A percentile compares a stretch with the other conserved stretches of the same genome.
These are phyloP conservation scores for Metschnikowia koreensis DNA, from an alignment of 805 yeast genomes.

Conservation along the genomic window DNA sequence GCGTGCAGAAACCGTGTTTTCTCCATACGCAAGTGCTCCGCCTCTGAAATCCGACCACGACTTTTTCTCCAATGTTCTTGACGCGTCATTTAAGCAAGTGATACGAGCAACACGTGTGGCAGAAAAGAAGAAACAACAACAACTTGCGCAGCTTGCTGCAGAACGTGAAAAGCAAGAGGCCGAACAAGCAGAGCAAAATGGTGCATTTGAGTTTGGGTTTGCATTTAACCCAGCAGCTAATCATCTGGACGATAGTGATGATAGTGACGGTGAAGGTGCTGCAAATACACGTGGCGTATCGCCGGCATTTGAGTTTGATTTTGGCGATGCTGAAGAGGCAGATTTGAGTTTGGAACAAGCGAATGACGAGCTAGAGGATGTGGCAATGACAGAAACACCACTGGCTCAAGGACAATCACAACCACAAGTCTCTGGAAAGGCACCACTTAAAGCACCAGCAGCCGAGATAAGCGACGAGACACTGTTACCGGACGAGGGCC, in stretches of 20 bases:
- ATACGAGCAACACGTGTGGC: slow-evolving; percentile 32
- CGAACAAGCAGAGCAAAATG: slow-evolving; percentile 30
- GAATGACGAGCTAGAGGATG: too few species aligned
- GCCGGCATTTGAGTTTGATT: slow-evolving; percentile 11
- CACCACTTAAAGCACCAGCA: slow-evolving; percentile 2
- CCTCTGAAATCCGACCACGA: slow-evolving; percentile 23
- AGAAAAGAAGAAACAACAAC: slow-evolving; percentile 16
- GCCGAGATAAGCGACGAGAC: background rate
- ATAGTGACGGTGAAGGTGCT: slow-evolving; percentile 2
- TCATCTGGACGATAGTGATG: slow-evolving; percentile 20
- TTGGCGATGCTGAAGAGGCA: slow-evolving; percentile 4
- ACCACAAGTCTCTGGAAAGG: slow-evolving; percentile 7
- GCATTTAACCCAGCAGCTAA: slow-evolving; percentile 27
- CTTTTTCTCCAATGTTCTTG: slow-evolving; percentile 23
- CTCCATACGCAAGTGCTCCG: slow-evolving; percentile 33
- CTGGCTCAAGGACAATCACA: too few species aligned
- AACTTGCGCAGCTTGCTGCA: slow-evolving; percentile 17
- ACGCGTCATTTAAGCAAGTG: slow-evolving; percentile 31
- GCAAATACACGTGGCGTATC: background rate
- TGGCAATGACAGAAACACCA: too few species aligned
- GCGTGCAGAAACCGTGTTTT: slow-evolving; percentile 37
- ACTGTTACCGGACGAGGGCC: background rate
- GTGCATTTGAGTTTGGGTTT: slow-evolving; percentile 33
- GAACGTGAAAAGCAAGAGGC: slow-evolving; percentile 23
- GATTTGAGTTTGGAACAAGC: background rate